These are phyloP conservation scores for Camelina hispida DNA, from an alignment of 345 rosid genomes.

Conservation along the genomic window DNA sequence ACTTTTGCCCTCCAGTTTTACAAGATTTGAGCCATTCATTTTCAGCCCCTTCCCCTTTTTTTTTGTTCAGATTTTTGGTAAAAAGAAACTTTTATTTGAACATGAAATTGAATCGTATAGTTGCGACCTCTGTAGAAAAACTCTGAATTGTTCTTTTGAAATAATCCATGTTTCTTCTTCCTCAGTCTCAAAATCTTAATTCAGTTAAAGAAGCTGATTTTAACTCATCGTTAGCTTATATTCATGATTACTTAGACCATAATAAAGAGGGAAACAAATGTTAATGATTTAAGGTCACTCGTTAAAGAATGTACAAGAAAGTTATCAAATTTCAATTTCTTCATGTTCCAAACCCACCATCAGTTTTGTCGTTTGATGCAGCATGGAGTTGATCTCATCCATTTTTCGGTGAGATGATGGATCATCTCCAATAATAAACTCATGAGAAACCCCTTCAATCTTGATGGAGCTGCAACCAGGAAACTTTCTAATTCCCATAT, in stretches of 20 bases:
- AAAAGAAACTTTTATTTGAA: conserved; percentile 31
- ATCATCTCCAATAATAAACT: conserved; percentile 60
- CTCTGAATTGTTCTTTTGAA: conserved; percentile 29
- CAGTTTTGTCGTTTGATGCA: conserved; percentile 44
- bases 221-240: not conserved
- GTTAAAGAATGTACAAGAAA: conserved; percentile 19
- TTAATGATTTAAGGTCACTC: not conserved
- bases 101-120: conserved; percentile 38
- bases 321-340: conserved; percentile 17
- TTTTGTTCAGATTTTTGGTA: conserved; percentile 36
- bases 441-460: conserved; percentile 55
- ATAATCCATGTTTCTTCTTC: conserved; percentile 29
- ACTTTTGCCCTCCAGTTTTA: conserved; percentile 23
- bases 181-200: not conserved
- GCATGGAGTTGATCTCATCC: conserved; percentile 48
- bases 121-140: conserved; percentile 36
- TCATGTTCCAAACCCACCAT: conserved; percentile 41
- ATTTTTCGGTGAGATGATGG: conserved; percentile 47
- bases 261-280: not conserved
- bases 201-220: not conserved
- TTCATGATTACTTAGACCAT: conserved; percentile 5
- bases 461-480: conserved; percentile 84
- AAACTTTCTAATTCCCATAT: conserved; percentile 65
- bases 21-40: conserved; percentile 40
- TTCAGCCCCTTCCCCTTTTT: not conserved